phyloP scores from a whole-genome alignment of 1,284 basidiomycete species.

The Pseudozyma sp. region DNA sequence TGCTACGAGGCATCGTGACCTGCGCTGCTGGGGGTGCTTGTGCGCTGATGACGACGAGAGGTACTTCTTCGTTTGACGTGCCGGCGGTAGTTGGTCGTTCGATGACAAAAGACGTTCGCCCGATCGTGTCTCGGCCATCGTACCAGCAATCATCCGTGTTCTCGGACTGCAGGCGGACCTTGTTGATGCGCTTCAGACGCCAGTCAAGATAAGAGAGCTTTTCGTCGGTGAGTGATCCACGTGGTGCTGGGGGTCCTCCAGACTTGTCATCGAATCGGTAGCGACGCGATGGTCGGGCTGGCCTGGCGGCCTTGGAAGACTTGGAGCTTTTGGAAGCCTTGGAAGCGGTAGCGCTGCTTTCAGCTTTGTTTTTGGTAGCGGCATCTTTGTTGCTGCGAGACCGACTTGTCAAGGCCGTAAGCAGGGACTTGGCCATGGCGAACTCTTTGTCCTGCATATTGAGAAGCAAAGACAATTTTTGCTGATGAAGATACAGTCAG shows the following conservation, averaged over 20 bases:
- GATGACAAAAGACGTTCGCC: conserved; percentile 34
- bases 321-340: conserved; percentile 10
- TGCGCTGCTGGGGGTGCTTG: conserved; percentile 8
- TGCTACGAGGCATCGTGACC: conserved; percentile 7
- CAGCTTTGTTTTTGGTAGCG: not conserved
- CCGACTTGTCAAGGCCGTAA: conserved; percentile 27
- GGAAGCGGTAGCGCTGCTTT: not conserved
- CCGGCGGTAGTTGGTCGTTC: not conserved
- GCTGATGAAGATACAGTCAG: too few relatives aligned
- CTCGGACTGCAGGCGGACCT: conserved; percentile 32
- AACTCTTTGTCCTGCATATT: conserved; percentile 38
- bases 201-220: conserved; percentile 56
- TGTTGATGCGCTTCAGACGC: conserved; percentile 48
- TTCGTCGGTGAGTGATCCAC: conserved; percentile 42
- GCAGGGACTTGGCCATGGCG: conserved; percentile 32
- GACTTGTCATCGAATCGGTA: conserved; percentile 46
- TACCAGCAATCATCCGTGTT: conserved; percentile 27
- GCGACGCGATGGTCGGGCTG: conserved; percentile 14
- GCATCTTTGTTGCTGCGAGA: conserved; percentile 9
- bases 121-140: conserved; percentile 46
- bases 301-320: not conserved
- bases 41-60: not conserved
- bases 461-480: not conserved
- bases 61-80: too few relatives aligned
- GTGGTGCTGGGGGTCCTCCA: conserved; percentile 34